Evolutionary conservation across 75 land plant genomes (phyloP).

Genomic region (Picea sitchensis): DNA sequence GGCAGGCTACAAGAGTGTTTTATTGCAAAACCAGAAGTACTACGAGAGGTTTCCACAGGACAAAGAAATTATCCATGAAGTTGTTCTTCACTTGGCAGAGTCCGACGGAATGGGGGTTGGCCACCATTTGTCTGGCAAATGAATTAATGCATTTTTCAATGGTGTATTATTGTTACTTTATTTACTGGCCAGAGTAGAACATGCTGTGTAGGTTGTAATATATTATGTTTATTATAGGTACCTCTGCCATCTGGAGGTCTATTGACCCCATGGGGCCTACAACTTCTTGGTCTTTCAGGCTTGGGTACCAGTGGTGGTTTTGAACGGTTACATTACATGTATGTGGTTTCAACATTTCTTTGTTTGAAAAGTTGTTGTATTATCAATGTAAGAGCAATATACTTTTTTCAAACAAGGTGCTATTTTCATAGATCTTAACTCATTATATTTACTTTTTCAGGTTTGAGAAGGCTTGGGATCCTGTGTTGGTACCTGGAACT

Average conservation of each 20-base stretch:
- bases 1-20: slow-evolving; percentile 68
- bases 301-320: slow-evolving; percentile 86
- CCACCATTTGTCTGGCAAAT: neutral
- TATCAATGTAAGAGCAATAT: neutral
- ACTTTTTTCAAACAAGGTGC: neutral
- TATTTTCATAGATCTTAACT: neutral
- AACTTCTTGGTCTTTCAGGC: slow-evolving; percentile 71
- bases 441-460: slow-evolving; percentile 24
- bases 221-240: slow-evolving; percentile 40
- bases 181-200: neutral
- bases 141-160: neutral
- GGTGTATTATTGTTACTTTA: neutral
- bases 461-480: slow-evolving; percentile 95
- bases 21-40: slow-evolving; percentile 82
- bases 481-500: slow-evolving; percentile 64
- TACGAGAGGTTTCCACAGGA: slow-evolving; percentile 87
- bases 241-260: slow-evolving; percentile 91
- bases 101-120: slow-evolving; percentile 87
- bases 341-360: slow-evolving; percentile 15
- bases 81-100: slow-evolving; percentile 66
- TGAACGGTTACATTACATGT: slow-evolving; percentile 93
- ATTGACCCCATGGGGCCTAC: slow-evolving; percentile 80
- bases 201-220: neutral
- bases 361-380: neutral
- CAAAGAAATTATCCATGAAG: slow-evolving; percentile 52